Base-by-base conservation (phyloP, 2,329 filamentous ascomycete species). In the Fusarium subtropicale region DNA sequence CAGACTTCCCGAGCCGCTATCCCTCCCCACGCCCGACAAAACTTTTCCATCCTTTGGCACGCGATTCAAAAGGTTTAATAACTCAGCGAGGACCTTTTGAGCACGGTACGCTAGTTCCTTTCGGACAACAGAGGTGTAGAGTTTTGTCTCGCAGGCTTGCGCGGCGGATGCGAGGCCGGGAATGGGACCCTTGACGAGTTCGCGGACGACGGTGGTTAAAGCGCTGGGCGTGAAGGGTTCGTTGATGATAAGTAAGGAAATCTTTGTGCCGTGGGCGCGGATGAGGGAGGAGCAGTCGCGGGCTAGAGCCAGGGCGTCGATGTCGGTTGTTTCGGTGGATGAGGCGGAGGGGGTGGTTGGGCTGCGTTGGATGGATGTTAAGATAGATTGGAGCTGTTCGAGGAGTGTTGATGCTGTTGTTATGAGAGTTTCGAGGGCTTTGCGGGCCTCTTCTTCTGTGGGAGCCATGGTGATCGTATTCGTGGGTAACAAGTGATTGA, bases 201-300 rank as follows among this genome's bases (percentile, higher is more conserved):
- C 89, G 34, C 87, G 85, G 7, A 97, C 81, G 16, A 97, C 88
- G 26, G 86, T 89, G 12, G 80, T 81, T 34, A 97, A 85, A 7
- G 93, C 94, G 1, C 90, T 89, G 0, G 92, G 90, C 0, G 94
- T 96, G 71, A 97, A 97, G 1, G 95, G 94, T 20, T 92, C 87
- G 75, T 92, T 97, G 75, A 97, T 91, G 2, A 96, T 87, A 15
- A 98, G 86, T 1, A 97, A 89, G 0, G 92, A 95, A 28, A 97
- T 85, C 68, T 97, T 97, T 8, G 94, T 97, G 3, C 90, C 88
- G 76, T 97, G 93, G 0, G 94, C 92, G 76, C 88, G 90, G 62
- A 97, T 88, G 7, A 97, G 84, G 28, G 85, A 87, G 1, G 92
- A 87, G 1, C 92, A 87, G 73, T 94, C 91, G 72, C 87, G 86